phyloP scores from a whole-genome alignment of 116 monocot genomes.

The Zostera marina region DNA sequence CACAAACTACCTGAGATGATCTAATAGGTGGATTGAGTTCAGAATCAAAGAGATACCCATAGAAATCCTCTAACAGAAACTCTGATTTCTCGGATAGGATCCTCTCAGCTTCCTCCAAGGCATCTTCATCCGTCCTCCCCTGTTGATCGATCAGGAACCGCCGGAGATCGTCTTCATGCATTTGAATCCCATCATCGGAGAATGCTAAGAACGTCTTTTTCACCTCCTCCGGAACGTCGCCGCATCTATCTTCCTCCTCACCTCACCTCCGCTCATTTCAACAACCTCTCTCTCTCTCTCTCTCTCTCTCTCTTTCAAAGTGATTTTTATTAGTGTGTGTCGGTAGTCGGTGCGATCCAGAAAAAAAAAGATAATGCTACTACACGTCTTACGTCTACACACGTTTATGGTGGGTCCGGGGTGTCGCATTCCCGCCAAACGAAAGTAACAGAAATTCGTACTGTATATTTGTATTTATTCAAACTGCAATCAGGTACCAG shows the following conservation, averaged over 20 bases:
- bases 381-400: too few species aligned
- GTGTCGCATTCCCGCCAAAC: too few species aligned
- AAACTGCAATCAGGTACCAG: too few species aligned
- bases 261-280: too few species aligned
- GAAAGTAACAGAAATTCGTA: too few species aligned
- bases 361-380: too few species aligned
- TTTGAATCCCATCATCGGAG: constrained; percentile 14
- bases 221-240: constrained; percentile 47
- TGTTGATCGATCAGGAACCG: constrained; percentile 37
- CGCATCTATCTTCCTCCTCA: background rate
- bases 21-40: constrained; percentile 34
- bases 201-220: constrained; percentile 29
- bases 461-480: too few species aligned
- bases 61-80: constrained; percentile 46
- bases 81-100: constrained; percentile 8
- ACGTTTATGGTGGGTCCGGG: too few species aligned
- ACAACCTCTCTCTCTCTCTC: too few species aligned
- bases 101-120: constrained; percentile 24
- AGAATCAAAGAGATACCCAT: constrained; percentile 47
- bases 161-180: constrained; percentile 41
- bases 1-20: background rate
- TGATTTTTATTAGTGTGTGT: too few species aligned
- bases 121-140: constrained; percentile 13
- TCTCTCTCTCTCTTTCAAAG: too few species aligned
- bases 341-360: too few species aligned